phyloP scores from a whole-genome alignment of 2,329 filamentous ascomycete species.

The Elsinoe australis region DNA sequence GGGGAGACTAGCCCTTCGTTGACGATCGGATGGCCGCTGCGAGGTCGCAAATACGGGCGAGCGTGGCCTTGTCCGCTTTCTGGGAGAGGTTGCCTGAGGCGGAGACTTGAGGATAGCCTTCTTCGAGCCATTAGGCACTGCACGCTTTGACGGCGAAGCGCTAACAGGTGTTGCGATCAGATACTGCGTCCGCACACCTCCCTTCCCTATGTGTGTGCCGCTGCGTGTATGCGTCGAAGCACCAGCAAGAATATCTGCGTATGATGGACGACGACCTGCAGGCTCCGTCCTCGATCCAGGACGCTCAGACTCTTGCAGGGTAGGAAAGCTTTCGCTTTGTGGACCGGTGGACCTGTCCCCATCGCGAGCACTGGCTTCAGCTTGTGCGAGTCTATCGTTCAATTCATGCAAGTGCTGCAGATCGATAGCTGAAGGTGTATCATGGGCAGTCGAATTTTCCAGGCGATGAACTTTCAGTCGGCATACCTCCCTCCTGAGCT shows the following conservation, averaged over 20 bases:
- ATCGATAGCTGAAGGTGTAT: background rate
- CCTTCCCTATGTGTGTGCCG: no score
- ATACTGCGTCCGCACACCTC: no score
- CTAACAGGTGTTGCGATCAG: no score
- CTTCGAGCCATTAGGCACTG: background rate
- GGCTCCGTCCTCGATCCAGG: background rate
- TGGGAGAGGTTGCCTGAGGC: slow-evolving; percentile 19
- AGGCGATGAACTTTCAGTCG: slow-evolving; percentile 8
- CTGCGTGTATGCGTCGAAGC: background rate
- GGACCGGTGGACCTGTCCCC: background rate
- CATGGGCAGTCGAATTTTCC: background rate
- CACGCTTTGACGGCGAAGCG: background rate
- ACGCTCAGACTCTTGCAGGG: background rate
- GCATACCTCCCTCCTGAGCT: slow-evolving; percentile 21
- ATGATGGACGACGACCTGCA: slow-evolving; percentile 2
- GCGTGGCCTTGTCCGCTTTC: slow-evolving; percentile 21
- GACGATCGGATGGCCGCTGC: slow-evolving; percentile 21
- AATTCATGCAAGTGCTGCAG: slow-evolving; percentile 6
- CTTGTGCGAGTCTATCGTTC: slow-evolving; percentile 2
- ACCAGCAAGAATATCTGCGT: slow-evolving; percentile 2
- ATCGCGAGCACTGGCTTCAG: background rate
- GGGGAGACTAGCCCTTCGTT: slow-evolving; percentile 25
- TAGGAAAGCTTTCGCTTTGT: background rate
- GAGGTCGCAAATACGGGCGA: slow-evolving; percentile 19
- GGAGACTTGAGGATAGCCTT: background rate